These are phyloP conservation scores for Anisogramma anomala DNA, from an alignment of 2,329 filamentous ascomycete species.

Conservation along the genomic window DNA sequence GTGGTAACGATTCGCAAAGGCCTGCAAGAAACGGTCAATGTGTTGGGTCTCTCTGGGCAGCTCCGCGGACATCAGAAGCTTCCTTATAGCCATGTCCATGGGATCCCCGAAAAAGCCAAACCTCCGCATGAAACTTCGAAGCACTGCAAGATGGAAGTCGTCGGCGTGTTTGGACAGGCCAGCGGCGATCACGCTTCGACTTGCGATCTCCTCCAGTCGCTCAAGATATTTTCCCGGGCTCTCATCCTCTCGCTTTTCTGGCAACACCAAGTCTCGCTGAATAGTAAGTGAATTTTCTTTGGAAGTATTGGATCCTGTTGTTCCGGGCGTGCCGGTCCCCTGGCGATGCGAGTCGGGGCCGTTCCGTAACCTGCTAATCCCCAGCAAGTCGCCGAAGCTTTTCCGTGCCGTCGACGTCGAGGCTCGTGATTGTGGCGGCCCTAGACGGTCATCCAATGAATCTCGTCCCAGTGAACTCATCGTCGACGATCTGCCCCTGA, in stretches of 20 bases:
- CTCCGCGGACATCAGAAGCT: conserved; percentile 92
- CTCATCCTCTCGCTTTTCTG: conserved; percentile 74
- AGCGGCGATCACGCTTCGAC: conserved; percentile 71
- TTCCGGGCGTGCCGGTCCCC: conserved; percentile 56
- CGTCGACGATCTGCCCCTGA: conserved; percentile 76
- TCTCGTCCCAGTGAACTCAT: conserved; percentile 69
- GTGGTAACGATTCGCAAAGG: conserved; percentile 92
- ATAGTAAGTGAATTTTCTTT: conserved; percentile 78
- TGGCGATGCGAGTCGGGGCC: conserved; percentile 64
- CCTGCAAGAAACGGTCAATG: conserved; percentile 86
- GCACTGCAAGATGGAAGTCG: conserved; percentile 66
- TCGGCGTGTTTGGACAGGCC: conserved; percentile 80
- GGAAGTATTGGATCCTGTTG: conserved; percentile 57
- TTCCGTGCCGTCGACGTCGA: conserved; percentile 86
- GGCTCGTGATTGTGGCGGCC: conserved; percentile 57
- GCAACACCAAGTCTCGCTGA: conserved; percentile 60
- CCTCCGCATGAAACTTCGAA: conserved; percentile 89
- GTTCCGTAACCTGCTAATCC: conserved; percentile 65
- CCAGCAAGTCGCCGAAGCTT: conserved; percentile 84
- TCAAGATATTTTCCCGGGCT: conserved; percentile 82
- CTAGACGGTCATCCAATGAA: conserved; percentile 58
- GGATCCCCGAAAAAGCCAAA: conserved; percentile 95
- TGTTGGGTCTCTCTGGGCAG: conserved; percentile 96
- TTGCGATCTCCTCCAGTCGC: conserved; percentile 68
- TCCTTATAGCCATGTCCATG: conserved; percentile 94